Evolutionary conservation across 1,284 basidiomycete genomes (phyloP), one percentile per base, ranked within the genome.

Genomic region (Chondrostereum purpureum): DNA sequence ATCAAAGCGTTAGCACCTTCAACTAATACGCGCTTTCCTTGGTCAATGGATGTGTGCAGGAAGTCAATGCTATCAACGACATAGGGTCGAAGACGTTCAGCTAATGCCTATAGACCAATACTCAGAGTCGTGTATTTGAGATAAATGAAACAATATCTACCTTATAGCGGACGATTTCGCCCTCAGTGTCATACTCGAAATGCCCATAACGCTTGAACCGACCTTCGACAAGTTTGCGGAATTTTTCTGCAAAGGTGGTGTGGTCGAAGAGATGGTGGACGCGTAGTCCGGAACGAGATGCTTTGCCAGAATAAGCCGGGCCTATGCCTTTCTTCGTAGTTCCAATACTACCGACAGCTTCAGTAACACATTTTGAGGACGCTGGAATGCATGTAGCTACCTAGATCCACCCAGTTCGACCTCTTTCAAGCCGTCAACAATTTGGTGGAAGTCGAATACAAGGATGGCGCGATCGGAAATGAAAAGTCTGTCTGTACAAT

Each of bases 381-480:
- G 20, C 27, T 20, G 39, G 43, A 40, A 43, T 47, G 17, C 37
- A 45, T 24, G 34, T 2, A 41, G 50, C 70, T 47, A 85, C 80
- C 86, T 89, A 3, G 82, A 86, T 14, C 91, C 91, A 24, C 96
- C 96, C 12, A 98, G 80, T 66, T 99, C 95, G 39, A 94, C 90
- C 66, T 99, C 95, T 66, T 99, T 99, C 58, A 99, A 70, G 13
- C 96, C 96, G 60, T 99, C 96, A 34, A 99, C 96, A 58, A 98
- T 96, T 70, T 99, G 95, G 68, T 99, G 95, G 67, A 99, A 99
- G 66, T 98, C 95, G 59, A 98, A 93, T 39, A 99, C 95, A 52
- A 99, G 83, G 55, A 96, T 92, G 2, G 95, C 92, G 52, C 95
- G 86, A 68, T 98, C 93, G 17, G 95, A 98, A 55, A 99, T 73